A percentile compares a stretch with the other conserved stretches of the same genome.
Conservation (phyloP, 176 grass and related monocot genomes). For the Triticum timopheevii region DNA sequence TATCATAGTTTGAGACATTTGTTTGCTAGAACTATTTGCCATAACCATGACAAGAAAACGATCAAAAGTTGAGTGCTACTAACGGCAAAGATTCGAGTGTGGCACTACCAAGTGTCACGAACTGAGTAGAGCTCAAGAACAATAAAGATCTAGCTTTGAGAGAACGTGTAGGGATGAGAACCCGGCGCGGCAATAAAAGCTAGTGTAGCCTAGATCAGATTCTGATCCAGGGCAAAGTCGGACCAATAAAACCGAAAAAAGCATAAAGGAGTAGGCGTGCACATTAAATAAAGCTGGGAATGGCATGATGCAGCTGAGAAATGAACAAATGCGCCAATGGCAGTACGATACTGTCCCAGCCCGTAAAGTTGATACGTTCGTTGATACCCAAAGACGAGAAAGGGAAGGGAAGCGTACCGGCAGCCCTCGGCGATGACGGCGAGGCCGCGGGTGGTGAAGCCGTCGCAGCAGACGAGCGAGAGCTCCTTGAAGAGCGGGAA, state of each 20-base stretch:
- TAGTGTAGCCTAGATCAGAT: conserved; percentile 29
- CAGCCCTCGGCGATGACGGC: conserved; percentile 68
- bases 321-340: conserved; percentile 46
- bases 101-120: conserved; percentile 23
- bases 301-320: conserved; percentile 32
- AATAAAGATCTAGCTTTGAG: conserved; percentile 13
- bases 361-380: conserved; percentile 31
- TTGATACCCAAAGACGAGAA: conserved; percentile 1
- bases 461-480: conserved; percentile 85
- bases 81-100: conserved; percentile 24
- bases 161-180: conserved; percentile 27
- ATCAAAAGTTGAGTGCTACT: background rate
- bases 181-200: conserved; percentile 29
- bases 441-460: conserved; percentile 86
- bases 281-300: conserved; percentile 42
- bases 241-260: conserved; percentile 42
- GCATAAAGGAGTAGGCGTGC: conserved; percentile 37
- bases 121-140: background rate
- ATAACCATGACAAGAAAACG: background rate
- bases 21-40: conserved; percentile 4
- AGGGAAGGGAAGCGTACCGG: conserved; percentile 41
- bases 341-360: conserved; percentile 31
- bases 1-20: background rate
- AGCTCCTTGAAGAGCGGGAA: conserved; percentile 78
- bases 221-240: conserved; percentile 35